Percentiles rank a stretch among this genome's conserved stretches.
These are phyloP conservation scores for Hypoxylon sp. DNA, from an alignment of 2,329 filamentous ascomycete genomes.

Conservation along the genomic window DNA sequence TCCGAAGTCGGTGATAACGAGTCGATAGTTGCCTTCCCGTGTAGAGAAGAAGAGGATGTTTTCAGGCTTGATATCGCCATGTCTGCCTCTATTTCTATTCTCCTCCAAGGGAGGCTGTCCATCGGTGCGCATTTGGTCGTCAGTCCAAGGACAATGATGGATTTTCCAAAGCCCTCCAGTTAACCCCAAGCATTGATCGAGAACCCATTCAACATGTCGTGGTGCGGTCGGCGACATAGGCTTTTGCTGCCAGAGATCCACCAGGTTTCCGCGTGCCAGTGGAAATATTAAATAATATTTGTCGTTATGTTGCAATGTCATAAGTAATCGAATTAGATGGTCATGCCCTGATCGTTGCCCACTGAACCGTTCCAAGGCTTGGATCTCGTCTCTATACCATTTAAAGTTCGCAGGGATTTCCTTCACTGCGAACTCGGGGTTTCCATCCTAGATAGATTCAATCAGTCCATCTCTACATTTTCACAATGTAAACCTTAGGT, in stretches of 20 bases:
- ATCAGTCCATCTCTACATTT: no score
- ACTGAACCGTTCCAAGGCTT: slow-evolving; percentile 31
- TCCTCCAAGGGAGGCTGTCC: background rate
- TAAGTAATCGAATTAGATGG: slow-evolving; percentile 36
- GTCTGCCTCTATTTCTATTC: slow-evolving; percentile 27
- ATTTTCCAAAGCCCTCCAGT: slow-evolving; percentile 35
- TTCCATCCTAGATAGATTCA: no score
- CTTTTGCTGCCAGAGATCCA: slow-evolving; percentile 35
- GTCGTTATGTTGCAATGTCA: slow-evolving; percentile 31
- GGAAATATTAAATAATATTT: slow-evolving; percentile 41
- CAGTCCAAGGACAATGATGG: slow-evolving; percentile 21
- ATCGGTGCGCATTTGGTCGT: background rate
- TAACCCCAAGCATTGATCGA: slow-evolving; percentile 36
- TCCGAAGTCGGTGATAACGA: slow-evolving; percentile 38
- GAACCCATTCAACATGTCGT: slow-evolving; percentile 25
- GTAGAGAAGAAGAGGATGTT: slow-evolving; percentile 35
- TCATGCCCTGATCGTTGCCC: slow-evolving; percentile 20
- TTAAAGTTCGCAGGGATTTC: slow-evolving; percentile 28
- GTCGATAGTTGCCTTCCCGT: slow-evolving; percentile 1
- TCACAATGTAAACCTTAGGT: no score
- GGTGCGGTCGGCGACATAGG: background rate
- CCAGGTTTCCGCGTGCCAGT: slow-evolving; percentile 32
- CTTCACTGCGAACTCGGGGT: slow-evolving; percentile 34
- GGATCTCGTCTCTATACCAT: slow-evolving; percentile 29
- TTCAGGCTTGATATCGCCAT: slow-evolving; percentile 33